Base-by-base conservation (phyloP, 176 grass and related monocot genomes). In the Carex cristatella region DNA sequence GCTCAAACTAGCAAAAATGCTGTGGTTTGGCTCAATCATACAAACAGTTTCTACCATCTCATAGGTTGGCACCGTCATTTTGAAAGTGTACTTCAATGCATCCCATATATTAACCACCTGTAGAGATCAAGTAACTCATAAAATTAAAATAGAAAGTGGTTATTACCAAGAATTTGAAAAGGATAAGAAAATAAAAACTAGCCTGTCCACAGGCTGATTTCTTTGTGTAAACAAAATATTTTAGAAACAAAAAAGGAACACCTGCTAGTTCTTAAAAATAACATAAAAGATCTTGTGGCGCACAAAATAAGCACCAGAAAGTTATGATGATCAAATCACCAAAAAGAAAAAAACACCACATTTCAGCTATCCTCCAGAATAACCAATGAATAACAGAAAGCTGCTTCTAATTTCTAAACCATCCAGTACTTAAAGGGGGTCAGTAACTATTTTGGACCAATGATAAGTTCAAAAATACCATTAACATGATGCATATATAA, bases 1-100 rank as follows among this genome's bases (percentile, higher is more conserved):
- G 13, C 80, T 83, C 81, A 95, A 89, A 92, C 65, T 84, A 87
- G 95, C 46, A 65, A 84, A 88, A 3, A 98, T 65, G 19, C 54
- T 78, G 86, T 71, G 91, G 74, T 65, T 85, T 62, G 85, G 66
- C 88, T 84, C 86, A 88, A 98, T 90, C 48, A 93, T 85, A 57
- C 86, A 93, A 87, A 95, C 87, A 84, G 85, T 83, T 93, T 98
- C 95, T 75, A 98, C 86, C 91, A 98, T 94, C 86, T 98, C 95
- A 90, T 93, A 94, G 38, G 89, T 86, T 1, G 89, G 88, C 73
- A 98, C 85, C 72, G 95, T 98, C 80, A 90, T 93, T 87, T 94
- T 95, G 49, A 89, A 98, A 79, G 40, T 89, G 82, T 92, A 98
- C 65, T 90, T 89, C 30, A 62, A 60, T 81, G 92, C 58, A 87